phyloP scores from a whole-genome alignment of 345 rosid species.

The Moringa oleifera region DNA sequence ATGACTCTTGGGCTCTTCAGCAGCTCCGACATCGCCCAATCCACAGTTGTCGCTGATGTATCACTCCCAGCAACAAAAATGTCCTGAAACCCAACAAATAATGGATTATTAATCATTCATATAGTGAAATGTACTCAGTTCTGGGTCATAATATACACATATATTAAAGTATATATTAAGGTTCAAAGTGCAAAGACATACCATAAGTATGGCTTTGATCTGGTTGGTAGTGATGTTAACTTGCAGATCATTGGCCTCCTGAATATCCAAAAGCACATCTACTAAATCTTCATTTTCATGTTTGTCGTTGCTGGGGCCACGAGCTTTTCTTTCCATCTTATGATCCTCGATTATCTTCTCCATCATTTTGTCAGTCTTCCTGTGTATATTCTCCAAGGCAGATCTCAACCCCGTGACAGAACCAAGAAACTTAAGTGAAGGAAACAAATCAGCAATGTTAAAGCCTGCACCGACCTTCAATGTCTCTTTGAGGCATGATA shows the following conservation, averaged over 20 bases:
- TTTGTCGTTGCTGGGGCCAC: background rate
- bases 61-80: constrained; percentile 25
- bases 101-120: too few relatives aligned
- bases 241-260: background rate
- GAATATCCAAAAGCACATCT: background rate
- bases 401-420: background rate
- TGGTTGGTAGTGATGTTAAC: background rate
- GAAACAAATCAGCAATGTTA: constrained; percentile 1
- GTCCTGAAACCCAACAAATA: constrained; percentile 14
- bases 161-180: too few relatives aligned
- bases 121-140: too few relatives aligned
- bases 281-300: background rate
- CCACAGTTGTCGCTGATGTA: constrained; percentile 21
- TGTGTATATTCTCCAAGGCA: background rate
- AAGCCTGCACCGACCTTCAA: background rate
- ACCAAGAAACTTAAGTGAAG: background rate
- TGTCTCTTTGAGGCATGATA: background rate
- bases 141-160: too few relatives aligned
- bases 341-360: background rate
- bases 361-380: background rate
- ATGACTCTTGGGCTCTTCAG: constrained; percentile 28
- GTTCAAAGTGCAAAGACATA: background rate
- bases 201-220: background rate
- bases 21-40: constrained; percentile 26
- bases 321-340: background rate